These are phyloP conservation scores for Colletotrichum ledebouriae DNA, from an alignment of 2,329 filamentous ascomycete species.

Conservation along the genomic window DNA sequence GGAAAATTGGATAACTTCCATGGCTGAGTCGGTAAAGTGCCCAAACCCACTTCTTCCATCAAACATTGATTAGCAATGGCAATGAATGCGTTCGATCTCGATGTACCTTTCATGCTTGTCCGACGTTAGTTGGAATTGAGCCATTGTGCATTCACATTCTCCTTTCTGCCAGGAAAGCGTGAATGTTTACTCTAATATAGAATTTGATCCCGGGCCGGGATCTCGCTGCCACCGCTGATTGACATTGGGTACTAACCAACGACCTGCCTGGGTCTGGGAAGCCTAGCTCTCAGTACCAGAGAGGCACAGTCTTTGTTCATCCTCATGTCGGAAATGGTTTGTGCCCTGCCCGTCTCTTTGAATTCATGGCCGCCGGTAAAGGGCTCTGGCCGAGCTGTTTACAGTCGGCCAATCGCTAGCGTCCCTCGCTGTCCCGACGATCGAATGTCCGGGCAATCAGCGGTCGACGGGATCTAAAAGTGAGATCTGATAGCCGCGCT, in stretches of 20 bases:
- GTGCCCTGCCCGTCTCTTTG: neutral
- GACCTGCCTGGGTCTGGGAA: slow-evolving; percentile 16
- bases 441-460: slow-evolving; percentile 13
- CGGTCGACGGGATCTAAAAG: slow-evolving; percentile 15
- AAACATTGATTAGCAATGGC: slow-evolving; percentile 21
- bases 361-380: neutral
- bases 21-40: slow-evolving; percentile 18
- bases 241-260: neutral
- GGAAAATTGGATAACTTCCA: slow-evolving; percentile 9
- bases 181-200: neutral
- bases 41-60: slow-evolving; percentile 24
- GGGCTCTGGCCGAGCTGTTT: neutral
- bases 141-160: neutral
- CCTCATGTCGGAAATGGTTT: slow-evolving; percentile 12
- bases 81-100: slow-evolving; percentile 23
- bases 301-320: slow-evolving; percentile 21
- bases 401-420: neutral
- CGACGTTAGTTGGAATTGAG: slow-evolving; percentile 5
- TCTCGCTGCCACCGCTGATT: neutral
- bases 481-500: slow-evolving; percentile 28
- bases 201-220: slow-evolving; percentile 1
- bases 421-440: neutral
- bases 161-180: slow-evolving; percentile 3
- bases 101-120: neutral
- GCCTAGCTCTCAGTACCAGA: neutral